Percentiles rank a stretch among this genome's conserved stretches.
Conservation (phyloP, 257 asterid species). For the Solanum pennellii region DNA sequence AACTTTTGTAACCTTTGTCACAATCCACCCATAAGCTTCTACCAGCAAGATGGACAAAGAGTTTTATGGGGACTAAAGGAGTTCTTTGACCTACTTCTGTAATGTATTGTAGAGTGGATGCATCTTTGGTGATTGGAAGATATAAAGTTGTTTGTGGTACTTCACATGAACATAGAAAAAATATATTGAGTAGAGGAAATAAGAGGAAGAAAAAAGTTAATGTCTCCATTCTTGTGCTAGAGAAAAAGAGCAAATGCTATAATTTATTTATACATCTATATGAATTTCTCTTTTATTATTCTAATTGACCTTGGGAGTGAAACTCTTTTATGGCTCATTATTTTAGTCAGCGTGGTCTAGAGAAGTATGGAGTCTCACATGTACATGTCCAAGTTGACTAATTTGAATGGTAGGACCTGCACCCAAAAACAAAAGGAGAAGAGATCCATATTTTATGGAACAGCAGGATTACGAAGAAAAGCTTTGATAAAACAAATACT, state of each 20-base stretch:
- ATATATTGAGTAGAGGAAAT: background rate
- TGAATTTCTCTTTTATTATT: background rate
- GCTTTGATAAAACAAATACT: background rate
- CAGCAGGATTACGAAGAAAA: too few species aligned
- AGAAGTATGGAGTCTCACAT: background rate
- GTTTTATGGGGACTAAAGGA: background rate
- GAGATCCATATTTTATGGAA: too few species aligned
- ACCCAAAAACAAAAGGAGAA: too few species aligned
- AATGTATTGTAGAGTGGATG: background rate
- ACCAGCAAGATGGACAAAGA: slow-evolving; percentile 5
- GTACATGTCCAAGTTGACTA: background rate
- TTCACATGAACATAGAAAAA: background rate
- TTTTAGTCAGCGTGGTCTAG: background rate
- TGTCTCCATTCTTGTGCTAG: background rate
- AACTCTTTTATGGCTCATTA: background rate
- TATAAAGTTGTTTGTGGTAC: background rate
- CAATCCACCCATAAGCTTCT: slow-evolving; percentile 50
- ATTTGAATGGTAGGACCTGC: too few species aligned
- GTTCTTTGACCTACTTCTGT: background rate
- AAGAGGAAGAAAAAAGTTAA: background rate
- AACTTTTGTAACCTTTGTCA: too few species aligned
- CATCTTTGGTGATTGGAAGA: background rate
- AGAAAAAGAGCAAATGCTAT: background rate
- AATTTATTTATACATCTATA: background rate
- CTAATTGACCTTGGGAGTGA: background rate